Evolutionary conservation across 257 asterid species (phyloP).

Genomic region (Plectranthus barbatus): DNA sequence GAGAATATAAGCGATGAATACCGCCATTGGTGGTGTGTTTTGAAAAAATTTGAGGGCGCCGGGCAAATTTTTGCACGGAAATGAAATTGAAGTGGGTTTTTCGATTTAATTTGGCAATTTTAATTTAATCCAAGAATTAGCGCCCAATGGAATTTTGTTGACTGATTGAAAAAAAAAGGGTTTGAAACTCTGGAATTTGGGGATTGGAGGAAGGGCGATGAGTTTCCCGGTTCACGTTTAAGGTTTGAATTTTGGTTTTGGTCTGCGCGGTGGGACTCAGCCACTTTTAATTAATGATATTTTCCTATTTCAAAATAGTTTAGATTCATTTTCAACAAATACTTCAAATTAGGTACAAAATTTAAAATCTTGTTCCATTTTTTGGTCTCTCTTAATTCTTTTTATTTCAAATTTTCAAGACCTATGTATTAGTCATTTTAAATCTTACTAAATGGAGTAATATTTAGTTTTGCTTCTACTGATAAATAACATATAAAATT

Average conservation of each 20-base stretch:
- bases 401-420: no score
- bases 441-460: no score
- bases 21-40: conserved; percentile 26
- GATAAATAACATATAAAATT: no score
- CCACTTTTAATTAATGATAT: no score
- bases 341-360: no score
- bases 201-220: not conserved
- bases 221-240: not conserved
- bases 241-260: not conserved
- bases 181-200: not conserved
- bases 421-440: no score
- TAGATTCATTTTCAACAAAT: no score
- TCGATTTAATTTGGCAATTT: conserved; percentile 10
- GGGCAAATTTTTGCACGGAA: conserved; percentile 1
- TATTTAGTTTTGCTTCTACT: no score
- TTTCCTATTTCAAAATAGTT: no score
- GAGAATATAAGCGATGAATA: not conserved
- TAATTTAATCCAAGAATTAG: not conserved
- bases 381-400: no score
- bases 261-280: not conserved
- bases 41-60: conserved; percentile 18
- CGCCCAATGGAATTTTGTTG: not conserved
- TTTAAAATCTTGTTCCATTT: no score
- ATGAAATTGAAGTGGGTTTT: conserved; percentile 8
- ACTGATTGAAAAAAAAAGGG: not conserved